Percentiles rank a stretch among this genome's conserved stretches.
Evolutionary conservation across 2,329 filamentous ascomycete species (phyloP).

Genomic region (Botrytis galanthina): DNA sequence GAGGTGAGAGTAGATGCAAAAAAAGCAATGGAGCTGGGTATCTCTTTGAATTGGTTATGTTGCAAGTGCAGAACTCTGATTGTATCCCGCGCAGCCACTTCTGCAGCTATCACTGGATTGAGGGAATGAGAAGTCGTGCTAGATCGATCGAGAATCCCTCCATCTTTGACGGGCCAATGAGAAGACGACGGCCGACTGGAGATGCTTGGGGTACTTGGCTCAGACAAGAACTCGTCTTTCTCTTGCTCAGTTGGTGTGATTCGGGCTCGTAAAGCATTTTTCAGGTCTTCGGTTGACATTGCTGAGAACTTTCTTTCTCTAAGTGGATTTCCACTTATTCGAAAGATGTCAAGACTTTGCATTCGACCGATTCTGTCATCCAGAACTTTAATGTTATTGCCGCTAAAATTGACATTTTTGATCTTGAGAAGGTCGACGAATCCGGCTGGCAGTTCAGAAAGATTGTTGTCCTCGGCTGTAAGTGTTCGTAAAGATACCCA

Average conservation of each 20-base stretch:
- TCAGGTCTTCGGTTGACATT: constrained; percentile 78
- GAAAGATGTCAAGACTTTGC: constrained; percentile 71
- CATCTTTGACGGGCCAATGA: constrained; percentile 36
- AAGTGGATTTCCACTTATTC: constrained; percentile 84
- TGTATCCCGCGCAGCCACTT: constrained; percentile 51
- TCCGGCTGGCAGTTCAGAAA: constrained; percentile 72
- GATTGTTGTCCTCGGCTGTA: constrained; percentile 76
- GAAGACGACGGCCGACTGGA: constrained; percentile 26
- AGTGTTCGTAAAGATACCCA: constrained; percentile 75
- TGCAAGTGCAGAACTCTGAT: constrained; percentile 65
- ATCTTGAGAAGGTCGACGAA: constrained; percentile 67
- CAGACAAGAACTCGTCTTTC: constrained; percentile 28
- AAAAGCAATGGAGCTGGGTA: constrained; percentile 69
- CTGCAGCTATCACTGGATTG: constrained; percentile 56
- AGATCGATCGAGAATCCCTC: constrained; percentile 66
- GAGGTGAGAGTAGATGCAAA: constrained; percentile 69
- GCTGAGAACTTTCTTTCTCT: constrained; percentile 82
- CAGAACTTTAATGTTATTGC: constrained; percentile 76
- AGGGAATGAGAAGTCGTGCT: constrained; percentile 61
- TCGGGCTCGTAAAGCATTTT: constrained; percentile 66
- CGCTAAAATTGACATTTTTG: constrained; percentile 76
- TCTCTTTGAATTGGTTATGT: constrained; percentile 68
- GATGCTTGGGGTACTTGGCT: constrained; percentile 30
- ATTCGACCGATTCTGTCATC: constrained; percentile 77
- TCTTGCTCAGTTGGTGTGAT: constrained; percentile 52